Conservation (phyloP, 805 yeast genomes). For the Yarrowia yakushimensis region DNA sequence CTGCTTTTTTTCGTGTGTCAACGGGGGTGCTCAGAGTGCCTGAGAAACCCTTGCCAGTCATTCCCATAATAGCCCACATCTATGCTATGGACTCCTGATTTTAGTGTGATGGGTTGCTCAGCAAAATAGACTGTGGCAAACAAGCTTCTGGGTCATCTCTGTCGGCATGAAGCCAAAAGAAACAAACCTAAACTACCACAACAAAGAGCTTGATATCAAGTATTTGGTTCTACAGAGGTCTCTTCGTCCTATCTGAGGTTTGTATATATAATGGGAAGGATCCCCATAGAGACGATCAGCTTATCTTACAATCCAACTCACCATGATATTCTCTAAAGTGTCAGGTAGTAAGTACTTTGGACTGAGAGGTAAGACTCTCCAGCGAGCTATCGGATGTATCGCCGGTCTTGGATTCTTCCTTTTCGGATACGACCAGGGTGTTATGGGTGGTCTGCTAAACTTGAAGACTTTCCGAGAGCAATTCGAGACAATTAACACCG, state of each 20-base stretch:
- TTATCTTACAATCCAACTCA: neutral
- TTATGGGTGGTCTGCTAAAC: slow-evolving; percentile 71
- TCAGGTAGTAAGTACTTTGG: slow-evolving; percentile 25
- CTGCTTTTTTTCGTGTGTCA: too few relatives aligned
- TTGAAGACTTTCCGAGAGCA: slow-evolving; percentile 39
- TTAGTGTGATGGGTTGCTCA: slow-evolving; percentile 5
- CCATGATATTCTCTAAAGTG: neutral
- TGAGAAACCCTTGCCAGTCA: neutral
- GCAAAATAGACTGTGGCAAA: neutral
- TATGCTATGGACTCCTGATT: neutral
- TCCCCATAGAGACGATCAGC: neutral
- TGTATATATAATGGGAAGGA: neutral
- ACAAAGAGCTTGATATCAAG: neutral
- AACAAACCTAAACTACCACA: neutral
- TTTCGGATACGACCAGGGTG: slow-evolving; percentile 74
- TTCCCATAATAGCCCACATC: too few relatives aligned
- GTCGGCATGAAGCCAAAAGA: slow-evolving; percentile 9
- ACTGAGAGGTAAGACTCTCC: slow-evolving; percentile 28
- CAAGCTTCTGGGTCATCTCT: slow-evolving; percentile 12
- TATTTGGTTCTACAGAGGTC: neutral
- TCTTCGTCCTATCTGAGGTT: neutral
- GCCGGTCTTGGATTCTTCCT: slow-evolving; percentile 41
- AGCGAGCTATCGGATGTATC: slow-evolving; percentile 28
- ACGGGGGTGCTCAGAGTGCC: too few relatives aligned
- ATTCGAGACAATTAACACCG: slow-evolving; percentile 29